These are phyloP conservation scores for Gonium pectorale DNA, from an alignment of 139 green algal genomes.

Conservation along the genomic window DNA sequence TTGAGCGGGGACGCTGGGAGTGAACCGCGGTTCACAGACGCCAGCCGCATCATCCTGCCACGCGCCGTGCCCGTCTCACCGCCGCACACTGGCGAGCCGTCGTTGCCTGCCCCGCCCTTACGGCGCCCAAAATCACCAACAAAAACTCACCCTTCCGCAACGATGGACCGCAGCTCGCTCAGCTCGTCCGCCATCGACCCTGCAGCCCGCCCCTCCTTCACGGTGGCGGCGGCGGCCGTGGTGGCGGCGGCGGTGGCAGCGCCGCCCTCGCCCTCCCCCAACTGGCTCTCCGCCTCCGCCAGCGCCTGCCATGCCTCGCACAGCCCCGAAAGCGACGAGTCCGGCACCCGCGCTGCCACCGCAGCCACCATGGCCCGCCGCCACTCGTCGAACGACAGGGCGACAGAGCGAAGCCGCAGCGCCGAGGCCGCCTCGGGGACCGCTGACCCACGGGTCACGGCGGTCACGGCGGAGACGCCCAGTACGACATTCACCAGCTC, in stretches of 20 bases:
- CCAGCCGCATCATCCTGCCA: too few relatives aligned
- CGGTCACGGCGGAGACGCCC: not conserved
- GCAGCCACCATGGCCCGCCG: conserved; percentile 2
- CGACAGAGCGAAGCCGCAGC: not conserved
- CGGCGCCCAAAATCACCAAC: too few relatives aligned
- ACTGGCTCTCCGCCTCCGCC: conserved; percentile 23
- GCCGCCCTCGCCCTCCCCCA: not conserved
- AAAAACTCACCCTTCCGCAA: not conserved
- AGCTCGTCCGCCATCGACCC: not conserved
- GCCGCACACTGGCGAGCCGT: too few relatives aligned
- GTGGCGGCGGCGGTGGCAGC: not conserved
- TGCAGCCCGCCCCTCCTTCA: not conserved
- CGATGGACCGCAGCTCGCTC: not conserved
- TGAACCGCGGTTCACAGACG: too few relatives aligned
- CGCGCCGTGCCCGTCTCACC: too few relatives aligned
- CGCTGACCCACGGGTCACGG: not conserved
- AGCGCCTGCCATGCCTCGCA: conserved; percentile 37
- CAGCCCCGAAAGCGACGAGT: not conserved
- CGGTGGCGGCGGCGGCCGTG: not conserved
- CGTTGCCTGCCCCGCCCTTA: too few relatives aligned
- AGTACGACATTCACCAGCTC: not conserved
- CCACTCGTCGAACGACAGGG: conserved; percentile 5
- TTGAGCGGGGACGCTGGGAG: too few relatives aligned
- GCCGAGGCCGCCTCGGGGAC: not conserved
- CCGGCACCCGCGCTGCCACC: conserved; percentile 6